Evolutionary conservation across 2,329 filamentous ascomycete species (phyloP), one percentile per base, ranked within the genome.

Genomic region (Byssoonygena ceratinophila): DNA sequence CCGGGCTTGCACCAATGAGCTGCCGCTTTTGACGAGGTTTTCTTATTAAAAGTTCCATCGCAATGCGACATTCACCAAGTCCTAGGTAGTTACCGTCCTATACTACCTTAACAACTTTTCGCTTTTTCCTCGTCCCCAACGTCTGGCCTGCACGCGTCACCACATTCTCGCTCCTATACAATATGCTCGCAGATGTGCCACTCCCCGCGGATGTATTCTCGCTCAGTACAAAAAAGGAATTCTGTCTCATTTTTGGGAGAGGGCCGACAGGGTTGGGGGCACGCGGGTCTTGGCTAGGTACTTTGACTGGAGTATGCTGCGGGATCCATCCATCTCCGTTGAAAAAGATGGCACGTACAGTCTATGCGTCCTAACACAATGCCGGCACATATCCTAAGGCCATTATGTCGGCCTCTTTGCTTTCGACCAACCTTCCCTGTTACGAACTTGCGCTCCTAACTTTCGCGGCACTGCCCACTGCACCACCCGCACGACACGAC

Each of bases 11-110:
- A 52, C 55, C 55, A 56, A 56, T 56, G 27, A 53, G 52, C 53
- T 25, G 23, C 18, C 36, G 29, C 27, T 9, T 39, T 56, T 56
- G 55, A 53, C 55, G 55, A 56, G 55, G 46, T 53, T 46, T 53
- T 36, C 37, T 40, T 25, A 46, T 51, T 25, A 37, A 27, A 47
- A 51, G 44, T 44, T 47, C 48, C 47, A 51, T 53, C 32, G 9
- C 49, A 49, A 54, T 56, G 54, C 51, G 48, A 56, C 47, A 39
- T 32, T 43, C 39, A 23, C 49, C 45, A 6, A 2, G 12, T 3
- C n/a, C 32, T n/a, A 47, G 44, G 50, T 46, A n/a, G n/a, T n/a
- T n/a, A 47, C 25, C 20, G 6, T 51, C 2, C 49, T 40, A 51
- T 51, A 37, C 39, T 7, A 51, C 37, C n/a, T 27, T 25, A 27